phyloP scores from a whole-genome alignment of 73 alveolate genomes.

The Loxodes magnus region DNA sequence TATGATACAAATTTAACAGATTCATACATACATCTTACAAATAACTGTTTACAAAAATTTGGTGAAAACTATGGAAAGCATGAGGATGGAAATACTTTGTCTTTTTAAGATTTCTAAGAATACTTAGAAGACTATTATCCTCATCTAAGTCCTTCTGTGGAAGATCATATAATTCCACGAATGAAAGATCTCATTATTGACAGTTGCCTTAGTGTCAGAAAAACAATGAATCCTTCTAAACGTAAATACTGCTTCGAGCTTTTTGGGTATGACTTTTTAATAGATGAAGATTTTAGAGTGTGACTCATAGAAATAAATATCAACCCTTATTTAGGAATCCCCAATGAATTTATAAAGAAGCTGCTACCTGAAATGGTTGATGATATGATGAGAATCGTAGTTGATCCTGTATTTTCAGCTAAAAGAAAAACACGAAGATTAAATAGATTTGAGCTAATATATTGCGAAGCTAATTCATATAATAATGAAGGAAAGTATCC shows the following conservation, averaged over 20 bases:
- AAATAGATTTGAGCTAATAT: slow-evolving; percentile 29
- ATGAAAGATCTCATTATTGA: slow-evolving; percentile 68
- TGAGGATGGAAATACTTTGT: slow-evolving; percentile 78
- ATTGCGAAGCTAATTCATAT: slow-evolving; percentile 19
- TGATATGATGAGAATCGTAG: slow-evolving; percentile 57
- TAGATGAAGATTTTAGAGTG: neutral
- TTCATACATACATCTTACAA: slow-evolving; percentile 74
- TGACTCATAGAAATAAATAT: slow-evolving; percentile 7
- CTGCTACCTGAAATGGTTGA: slow-evolving; percentile 84
- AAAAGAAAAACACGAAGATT: neutral
- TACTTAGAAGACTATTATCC: slow-evolving; percentile 51
- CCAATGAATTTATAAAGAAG: slow-evolving; percentile 44
- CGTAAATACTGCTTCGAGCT: slow-evolving; percentile 72
- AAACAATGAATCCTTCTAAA: slow-evolving; percentile 43
- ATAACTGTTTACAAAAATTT: slow-evolving; percentile 70
- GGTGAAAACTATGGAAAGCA: slow-evolving; percentile 60
- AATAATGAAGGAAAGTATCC: slow-evolving; percentile 15
- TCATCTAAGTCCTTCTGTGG: slow-evolving; percentile 39
- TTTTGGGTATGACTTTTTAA: slow-evolving; percentile 18
- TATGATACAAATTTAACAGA: slow-evolving; percentile 41
- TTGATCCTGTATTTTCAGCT: slow-evolving; percentile 33
- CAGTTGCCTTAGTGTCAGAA: slow-evolving; percentile 51
- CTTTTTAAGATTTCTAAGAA: slow-evolving; percentile 54
- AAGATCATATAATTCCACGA: slow-evolving; percentile 62
- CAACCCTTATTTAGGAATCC: slow-evolving; percentile 47